A percentile compares a stretch with the other conserved stretches of the same genome.
Evolutionary conservation across 2,329 filamentous ascomycete species (phyloP).

Genomic region (Bipolaris bicolor): DNA sequence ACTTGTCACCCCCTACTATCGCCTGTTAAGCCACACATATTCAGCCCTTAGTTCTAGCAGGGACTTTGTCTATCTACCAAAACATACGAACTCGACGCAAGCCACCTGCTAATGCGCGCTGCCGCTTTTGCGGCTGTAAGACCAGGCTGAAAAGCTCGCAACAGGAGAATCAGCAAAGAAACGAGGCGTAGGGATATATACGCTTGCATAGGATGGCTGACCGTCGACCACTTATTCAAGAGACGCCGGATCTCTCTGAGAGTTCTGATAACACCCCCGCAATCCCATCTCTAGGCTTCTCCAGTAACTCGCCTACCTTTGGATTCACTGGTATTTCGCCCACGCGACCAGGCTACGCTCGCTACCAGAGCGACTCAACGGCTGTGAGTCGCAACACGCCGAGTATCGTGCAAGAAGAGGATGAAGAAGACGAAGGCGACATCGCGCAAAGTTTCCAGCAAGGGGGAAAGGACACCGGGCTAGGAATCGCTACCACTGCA

Average conservation of each 20-base stretch:
- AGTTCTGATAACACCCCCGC: constrained; percentile 35
- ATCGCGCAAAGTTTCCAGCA: constrained; percentile 32
- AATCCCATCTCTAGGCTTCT: constrained; percentile 38
- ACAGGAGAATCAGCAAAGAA: constrained; percentile 13
- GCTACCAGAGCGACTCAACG: constrained; percentile 45
- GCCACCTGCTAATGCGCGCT: constrained; percentile 3
- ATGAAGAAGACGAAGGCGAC: constrained; percentile 46
- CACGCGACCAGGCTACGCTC: constrained; percentile 46
- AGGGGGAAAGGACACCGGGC: constrained; percentile 29
- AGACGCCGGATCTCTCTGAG: constrained; percentile 36
- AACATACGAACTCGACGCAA: constrained; percentile 3
- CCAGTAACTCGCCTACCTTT: constrained; percentile 29
- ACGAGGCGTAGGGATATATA: constrained; percentile 1
- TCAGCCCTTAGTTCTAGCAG: background rate
- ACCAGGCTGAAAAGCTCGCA: constrained; percentile 23
- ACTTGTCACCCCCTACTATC: background rate
- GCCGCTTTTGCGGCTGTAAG: constrained; percentile 1
- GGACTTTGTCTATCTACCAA: too few species aligned
- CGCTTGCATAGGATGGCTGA: constrained; percentile 35
- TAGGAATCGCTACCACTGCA: constrained; percentile 42
- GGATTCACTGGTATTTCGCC: constrained; percentile 34
- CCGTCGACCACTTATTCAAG: constrained; percentile 37
- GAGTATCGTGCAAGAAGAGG: constrained; percentile 37
- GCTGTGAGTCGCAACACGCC: constrained; percentile 38
- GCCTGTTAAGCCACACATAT: constrained; percentile 6